Percentiles rank a stretch among this genome's conserved stretches.
phyloP scores from a whole-genome alignment of 345 rosid genomes.

The Durio zibethinus region DNA sequence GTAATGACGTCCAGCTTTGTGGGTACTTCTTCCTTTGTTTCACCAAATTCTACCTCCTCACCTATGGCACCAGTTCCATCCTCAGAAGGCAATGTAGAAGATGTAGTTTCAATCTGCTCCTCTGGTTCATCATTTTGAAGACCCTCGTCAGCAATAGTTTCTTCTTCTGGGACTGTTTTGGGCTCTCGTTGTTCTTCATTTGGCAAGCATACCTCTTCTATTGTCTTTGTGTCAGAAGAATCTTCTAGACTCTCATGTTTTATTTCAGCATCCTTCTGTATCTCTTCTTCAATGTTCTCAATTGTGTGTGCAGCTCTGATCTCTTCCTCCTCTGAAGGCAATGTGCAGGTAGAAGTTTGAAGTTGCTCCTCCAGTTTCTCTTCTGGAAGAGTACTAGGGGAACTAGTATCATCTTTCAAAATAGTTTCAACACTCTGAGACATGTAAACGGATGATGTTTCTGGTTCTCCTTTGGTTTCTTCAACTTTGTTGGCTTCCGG shows the following conservation, averaged over 20 bases:
- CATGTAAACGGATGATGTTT: too few species aligned
- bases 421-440: too few species aligned
- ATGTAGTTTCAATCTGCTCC: constrained; percentile 26
- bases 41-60: constrained; percentile 22
- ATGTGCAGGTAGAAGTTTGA: constrained; percentile 2
- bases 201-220: too few species aligned
- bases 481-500: too few species aligned
- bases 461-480: too few species aligned
- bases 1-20: constrained; percentile 13
- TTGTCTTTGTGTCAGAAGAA: neutral
- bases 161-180: neutral
- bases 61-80: constrained; percentile 12
- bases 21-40: constrained; percentile 12
- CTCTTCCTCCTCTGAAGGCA: constrained; percentile 18
- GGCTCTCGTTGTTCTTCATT: too few species aligned
- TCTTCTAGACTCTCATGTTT: constrained; percentile 9
- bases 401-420: neutral
- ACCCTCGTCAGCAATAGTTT: constrained; percentile 18
- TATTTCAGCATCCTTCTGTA: constrained; percentile 9
- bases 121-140: constrained; percentile 22
- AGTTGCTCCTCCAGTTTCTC: constrained; percentile 1
- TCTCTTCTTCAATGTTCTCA: constrained; percentile 16
- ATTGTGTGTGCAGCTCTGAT: neutral
- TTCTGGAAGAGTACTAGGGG: neutral
- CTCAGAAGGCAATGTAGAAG: constrained; percentile 22